Base-by-base conservation (phyloP, 2,329 filamentous ascomycete species). In the Leptographium procerum region DNA sequence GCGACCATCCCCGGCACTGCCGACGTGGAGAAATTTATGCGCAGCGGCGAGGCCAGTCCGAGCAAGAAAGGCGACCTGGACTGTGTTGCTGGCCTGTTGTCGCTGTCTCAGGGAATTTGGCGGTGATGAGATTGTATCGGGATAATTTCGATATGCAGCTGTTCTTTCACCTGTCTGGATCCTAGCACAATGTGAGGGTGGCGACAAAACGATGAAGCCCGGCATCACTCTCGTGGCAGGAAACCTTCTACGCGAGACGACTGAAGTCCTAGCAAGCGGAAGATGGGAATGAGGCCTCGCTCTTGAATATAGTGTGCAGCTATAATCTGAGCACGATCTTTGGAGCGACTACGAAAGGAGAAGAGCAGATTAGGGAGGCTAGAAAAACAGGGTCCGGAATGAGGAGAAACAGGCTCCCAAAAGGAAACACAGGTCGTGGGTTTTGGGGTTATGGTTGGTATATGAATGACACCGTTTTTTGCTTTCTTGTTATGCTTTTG, bases 21-120 rank as follows among this genome's bases (percentile, higher is more conserved):
- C 4, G 87, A 94, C 55, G 78, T 92, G 50, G 82, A 87, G 62
- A 78, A 76, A 4, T 91, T 92, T 70, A 91, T 94, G 86, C 75
- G 78, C 36, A 78, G 78, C 55, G 80, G 81, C 31, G 79, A 81
- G 34, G 77, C 83, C 62, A 83, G 82, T 67, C 85, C 83, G 10
- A 85, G 85, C 68, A 89, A 90, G 71, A 85, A 84, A 69, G 82
- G 85, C 59, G 92, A 96, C 68, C 78, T 95, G 70, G 90, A 95
- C 68, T 95, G 90, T 67, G 86, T 96, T 52, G 89, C 92, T 57
- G 90, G 90, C n/a, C 73, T 97, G 63, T 71, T 96, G 62, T 92
- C 89, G 55, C 77, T 97, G 52, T 95, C 90, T 66, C 89, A 95
- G 72, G 92, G 91, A n/a, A 89, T 89, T 67, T 96, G 91, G 91